Conservation (phyloP, 164 flowering plant species). For the Kalanchoe fedtschenkoi region DNA sequence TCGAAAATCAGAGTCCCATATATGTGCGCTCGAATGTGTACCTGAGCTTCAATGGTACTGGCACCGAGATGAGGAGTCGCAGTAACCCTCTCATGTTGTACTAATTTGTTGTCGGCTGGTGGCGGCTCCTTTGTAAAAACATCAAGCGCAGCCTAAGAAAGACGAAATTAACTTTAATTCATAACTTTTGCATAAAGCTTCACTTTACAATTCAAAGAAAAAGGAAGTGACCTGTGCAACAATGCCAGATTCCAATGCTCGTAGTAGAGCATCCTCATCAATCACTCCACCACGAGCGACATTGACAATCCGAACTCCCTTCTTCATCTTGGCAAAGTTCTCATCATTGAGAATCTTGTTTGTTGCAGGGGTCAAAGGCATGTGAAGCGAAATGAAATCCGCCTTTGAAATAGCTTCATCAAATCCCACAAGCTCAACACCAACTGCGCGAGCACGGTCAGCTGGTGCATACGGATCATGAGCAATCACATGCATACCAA, state of each 20-base stretch:
- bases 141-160: conserved; percentile 50
- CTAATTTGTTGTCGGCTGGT: conserved; percentile 37
- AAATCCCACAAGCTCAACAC: conserved; percentile 47
- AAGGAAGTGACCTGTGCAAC: conserved; percentile 42
- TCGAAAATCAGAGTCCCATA: background rate
- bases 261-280: conserved; percentile 54
- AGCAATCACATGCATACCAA: conserved; percentile 55
- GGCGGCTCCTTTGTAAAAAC: conserved; percentile 55
- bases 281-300: conserved; percentile 71
- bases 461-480: conserved; percentile 62
- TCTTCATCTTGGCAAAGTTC: conserved; percentile 45
- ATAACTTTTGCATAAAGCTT: background rate
- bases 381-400: conserved; percentile 54
- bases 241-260: conserved; percentile 36
- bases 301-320: conserved; percentile 48
- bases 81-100: conserved; percentile 41
- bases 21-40: background rate
- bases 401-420: conserved; percentile 47
- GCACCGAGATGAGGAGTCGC: conserved; percentile 67
- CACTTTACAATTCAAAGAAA: background rate
- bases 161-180: background rate
- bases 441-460: conserved; percentile 46
- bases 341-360: conserved; percentile 37
- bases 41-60: conserved; percentile 61
- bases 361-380: conserved; percentile 51